Evolutionary conservation across 768 basidiomycete genomes (phyloP), one percentile per base, ranked within the genome.

Genomic region (Lentinula guzmanii): DNA sequence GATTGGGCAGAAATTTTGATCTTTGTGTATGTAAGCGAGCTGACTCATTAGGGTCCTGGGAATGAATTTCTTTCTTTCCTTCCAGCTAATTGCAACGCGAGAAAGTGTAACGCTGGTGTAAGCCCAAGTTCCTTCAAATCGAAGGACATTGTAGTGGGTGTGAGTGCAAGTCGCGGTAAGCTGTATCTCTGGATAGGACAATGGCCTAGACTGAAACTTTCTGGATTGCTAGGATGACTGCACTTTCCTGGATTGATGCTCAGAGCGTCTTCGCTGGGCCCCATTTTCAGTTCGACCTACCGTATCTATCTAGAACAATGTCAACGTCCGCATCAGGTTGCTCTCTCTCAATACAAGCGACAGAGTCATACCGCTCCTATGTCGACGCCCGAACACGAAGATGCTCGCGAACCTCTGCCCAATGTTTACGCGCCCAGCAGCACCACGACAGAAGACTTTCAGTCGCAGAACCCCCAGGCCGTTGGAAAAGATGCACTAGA

Each of bases 211-310:
- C n/a, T 59, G 6, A 18, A 63, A 37, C 39, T 35, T 57, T 57
- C 15, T 45, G 37, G n/a, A 51, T 66, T 60, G 41, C 34, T 68
- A 90, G 88, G 81, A 90, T 91, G 89, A 86, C 80, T 87, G 84
- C 77, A 79, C 76, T 76, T 74, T 73, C 70, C 76, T 64, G 68
- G 64, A 85, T 89, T 86, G 82, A 92, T 91, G 90, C 83, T 90
- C 76, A 85, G 85, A 85, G 88, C 83, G 84, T 88, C 87, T 83
- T 86, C 83, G 79, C 81, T 80, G 82, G 86, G 85, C 83, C 81
- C 83, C 79, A 77, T 72, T 52, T 34, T 48, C 54, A 63, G 31
- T 63, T 56, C 39, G 53, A 50, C 61, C n/a, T 45, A 31, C 46
- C 59, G 51, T 52, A 21, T 35, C 18, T 35, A 21, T 41, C 24